Evolutionary conservation across 75 land plant genomes (phyloP).

Genomic region (Azolla pinnata): DNA sequence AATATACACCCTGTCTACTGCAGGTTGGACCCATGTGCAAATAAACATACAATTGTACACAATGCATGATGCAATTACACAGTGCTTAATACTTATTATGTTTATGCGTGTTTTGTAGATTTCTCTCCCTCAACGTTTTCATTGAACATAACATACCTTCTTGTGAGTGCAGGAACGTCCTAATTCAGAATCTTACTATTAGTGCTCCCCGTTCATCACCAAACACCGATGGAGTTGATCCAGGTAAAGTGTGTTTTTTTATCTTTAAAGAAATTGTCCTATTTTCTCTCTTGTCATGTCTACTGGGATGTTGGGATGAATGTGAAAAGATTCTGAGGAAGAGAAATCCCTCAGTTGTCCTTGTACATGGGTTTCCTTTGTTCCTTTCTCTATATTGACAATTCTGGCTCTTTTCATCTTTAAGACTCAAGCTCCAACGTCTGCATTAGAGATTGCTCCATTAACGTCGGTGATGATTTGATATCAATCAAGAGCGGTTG

Average conservation of each 20-base stretch:
- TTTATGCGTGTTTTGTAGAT: not conserved
- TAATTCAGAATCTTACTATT: slow-evolving; percentile 50
- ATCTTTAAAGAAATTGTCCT: not conserved
- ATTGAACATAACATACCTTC: not conserved
- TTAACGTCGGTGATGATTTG: slow-evolving; percentile 56
- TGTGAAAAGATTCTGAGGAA: not conserved
- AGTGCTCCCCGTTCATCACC: slow-evolving; percentile 58
- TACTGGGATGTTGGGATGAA: not conserved
- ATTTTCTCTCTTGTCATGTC: not conserved
- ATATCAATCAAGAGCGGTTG: slow-evolving; percentile 75
- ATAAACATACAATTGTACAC: too few relatives aligned
- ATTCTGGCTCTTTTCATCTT: too few relatives aligned
- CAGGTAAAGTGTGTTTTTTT: slow-evolving; percentile 39
- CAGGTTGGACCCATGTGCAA: slow-evolving; percentile 43
- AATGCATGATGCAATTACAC: too few relatives aligned
- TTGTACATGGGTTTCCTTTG: not conserved
- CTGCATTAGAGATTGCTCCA: slow-evolving; percentile 57
- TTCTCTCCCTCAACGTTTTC: not conserved
- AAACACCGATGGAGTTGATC: slow-evolving; percentile 77
- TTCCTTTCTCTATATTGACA: not conserved
- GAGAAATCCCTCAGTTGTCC: not conserved
- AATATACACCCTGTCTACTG: slow-evolving; percentile 88
- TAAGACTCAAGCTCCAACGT: slow-evolving; percentile 62
- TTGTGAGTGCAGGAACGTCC: slow-evolving; percentile 48
- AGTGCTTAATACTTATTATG: not conserved